phyloP scores from a whole-genome alignment of 176 grass and related monocot species.

The Aegilops speltoides region DNA sequence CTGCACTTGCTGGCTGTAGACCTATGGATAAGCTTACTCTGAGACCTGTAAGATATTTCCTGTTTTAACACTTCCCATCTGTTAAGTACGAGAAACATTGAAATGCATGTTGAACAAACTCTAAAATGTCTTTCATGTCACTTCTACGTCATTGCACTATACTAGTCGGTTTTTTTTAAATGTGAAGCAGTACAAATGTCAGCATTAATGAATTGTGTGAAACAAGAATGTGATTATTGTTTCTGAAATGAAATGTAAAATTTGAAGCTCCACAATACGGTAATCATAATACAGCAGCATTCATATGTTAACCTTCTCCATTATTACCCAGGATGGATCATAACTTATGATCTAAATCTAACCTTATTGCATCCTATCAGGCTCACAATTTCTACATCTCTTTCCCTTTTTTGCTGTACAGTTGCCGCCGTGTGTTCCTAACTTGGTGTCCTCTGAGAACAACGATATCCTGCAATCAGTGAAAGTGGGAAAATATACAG shows the following conservation, averaged over 20 bases:
- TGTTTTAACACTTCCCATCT: slow-evolving; percentile 1
- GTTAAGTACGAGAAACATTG: slow-evolving; percentile 26
- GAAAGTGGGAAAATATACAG: slow-evolving; percentile 91
- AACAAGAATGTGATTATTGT: background rate
- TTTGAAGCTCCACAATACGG: background rate
- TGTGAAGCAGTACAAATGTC: background rate
- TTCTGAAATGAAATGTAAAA: background rate
- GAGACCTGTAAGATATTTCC: slow-evolving; percentile 63
- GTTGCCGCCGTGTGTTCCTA: slow-evolving; percentile 74
- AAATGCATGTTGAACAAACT: background rate
- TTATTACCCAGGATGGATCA: background rate
- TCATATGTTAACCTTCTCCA: background rate
- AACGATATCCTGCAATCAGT: slow-evolving; percentile 62
- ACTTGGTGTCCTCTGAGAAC: slow-evolving; percentile 65
- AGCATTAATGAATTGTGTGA: background rate
- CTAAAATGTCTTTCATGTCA: slow-evolving; percentile 20
- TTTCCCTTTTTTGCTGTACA: slow-evolving; percentile 24
- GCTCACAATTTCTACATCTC: slow-evolving; percentile 24
- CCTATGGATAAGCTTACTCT: slow-evolving; percentile 59
- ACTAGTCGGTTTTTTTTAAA: background rate
- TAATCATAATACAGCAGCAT: background rate
- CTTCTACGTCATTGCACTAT: background rate
- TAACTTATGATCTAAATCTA: background rate
- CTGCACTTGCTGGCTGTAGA: slow-evolving; percentile 76
- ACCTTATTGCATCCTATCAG: background rate